Conservation (phyloP, 345 rosid genomes). For the Moringa oleifera region DNA sequence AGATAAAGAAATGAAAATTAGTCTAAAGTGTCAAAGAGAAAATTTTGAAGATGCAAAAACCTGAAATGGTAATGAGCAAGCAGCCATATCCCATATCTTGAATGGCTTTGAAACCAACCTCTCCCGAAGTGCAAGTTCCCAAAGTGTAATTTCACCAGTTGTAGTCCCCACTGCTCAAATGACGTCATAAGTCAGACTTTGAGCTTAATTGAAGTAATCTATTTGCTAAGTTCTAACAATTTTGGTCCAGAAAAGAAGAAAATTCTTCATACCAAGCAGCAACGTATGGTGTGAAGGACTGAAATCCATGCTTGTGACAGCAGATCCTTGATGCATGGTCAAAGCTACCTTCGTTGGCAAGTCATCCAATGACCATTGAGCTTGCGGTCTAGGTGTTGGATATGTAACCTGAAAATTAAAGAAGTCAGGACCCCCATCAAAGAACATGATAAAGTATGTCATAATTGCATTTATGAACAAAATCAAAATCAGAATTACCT, state of each 20-base stretch:
- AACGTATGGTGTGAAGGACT: constrained; percentile 59
- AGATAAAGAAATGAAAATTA: too few species aligned
- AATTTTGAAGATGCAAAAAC: constrained; percentile 18
- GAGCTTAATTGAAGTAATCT: background rate
- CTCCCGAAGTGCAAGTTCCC: constrained; percentile 65
- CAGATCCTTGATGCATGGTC: constrained; percentile 64
- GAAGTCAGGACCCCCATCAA: background rate
- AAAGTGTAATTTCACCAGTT: constrained; percentile 74
- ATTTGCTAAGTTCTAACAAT: background rate
- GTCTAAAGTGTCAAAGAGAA: too few species aligned
- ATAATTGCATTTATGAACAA: background rate
- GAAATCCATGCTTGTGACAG: constrained; percentile 86
- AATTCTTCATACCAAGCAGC: constrained; percentile 65
- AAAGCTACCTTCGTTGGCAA: constrained; percentile 75
- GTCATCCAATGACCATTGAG: constrained; percentile 68
- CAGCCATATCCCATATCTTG: constrained; percentile 60
- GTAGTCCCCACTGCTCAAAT: constrained; percentile 67
- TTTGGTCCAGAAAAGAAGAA: background rate
- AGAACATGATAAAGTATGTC: background rate
- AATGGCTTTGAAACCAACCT: constrained; percentile 68
- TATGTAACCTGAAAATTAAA: constrained; percentile 54
- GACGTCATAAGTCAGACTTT: constrained; percentile 22
- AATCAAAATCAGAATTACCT: constrained; percentile 38
- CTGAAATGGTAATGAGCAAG: constrained; percentile 59
- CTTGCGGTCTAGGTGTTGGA: constrained; percentile 50